Evolutionary conservation across 2,329 filamentous ascomycete species (phyloP).

Genomic region (Colletotrichum truncatum): DNA sequence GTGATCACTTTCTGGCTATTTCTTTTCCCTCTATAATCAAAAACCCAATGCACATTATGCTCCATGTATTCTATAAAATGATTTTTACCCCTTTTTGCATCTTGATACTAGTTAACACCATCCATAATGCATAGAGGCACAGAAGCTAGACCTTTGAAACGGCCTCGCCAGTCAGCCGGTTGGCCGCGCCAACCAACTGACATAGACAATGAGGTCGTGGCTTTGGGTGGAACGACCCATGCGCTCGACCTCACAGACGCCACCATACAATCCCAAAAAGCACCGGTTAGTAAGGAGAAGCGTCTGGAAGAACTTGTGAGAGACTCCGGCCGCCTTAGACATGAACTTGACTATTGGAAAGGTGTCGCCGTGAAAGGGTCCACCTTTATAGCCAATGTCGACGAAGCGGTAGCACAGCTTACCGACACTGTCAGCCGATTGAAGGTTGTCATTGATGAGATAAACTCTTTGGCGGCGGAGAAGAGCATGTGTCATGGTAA

Average conservation of each 20-base stretch:
- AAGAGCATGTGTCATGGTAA: not conserved
- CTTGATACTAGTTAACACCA: not conserved
- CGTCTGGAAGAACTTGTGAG: constrained; percentile 46
- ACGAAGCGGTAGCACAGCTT: not conserved
- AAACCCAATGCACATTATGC: no score
- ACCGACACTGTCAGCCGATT: not conserved
- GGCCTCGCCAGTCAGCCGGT: not conserved
- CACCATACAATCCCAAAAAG: not conserved
- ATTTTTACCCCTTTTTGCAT: no score
- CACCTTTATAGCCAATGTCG: not conserved
- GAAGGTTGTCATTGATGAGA: not conserved
- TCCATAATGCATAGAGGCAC: not conserved
- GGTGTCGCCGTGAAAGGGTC: not conserved
- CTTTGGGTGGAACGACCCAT: not conserved
- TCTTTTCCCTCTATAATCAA: no score
- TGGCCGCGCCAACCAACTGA: not conserved
- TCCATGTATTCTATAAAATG: not conserved
- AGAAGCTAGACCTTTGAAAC: not conserved
- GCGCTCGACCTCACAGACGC: not conserved
- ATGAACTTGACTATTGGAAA: constrained; percentile 2
- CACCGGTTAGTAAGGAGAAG: constrained; percentile 49
- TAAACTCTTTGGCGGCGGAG: not conserved
- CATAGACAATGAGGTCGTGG: not conserved
- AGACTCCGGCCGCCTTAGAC: not conserved
- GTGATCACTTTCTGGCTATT: no score